A percentile compares a stretch with the other conserved stretches of the same genome.
phyloP scores from a whole-genome alignment of 2,329 filamentous ascomycete species.

The Nannizzia gypsea region DNA sequence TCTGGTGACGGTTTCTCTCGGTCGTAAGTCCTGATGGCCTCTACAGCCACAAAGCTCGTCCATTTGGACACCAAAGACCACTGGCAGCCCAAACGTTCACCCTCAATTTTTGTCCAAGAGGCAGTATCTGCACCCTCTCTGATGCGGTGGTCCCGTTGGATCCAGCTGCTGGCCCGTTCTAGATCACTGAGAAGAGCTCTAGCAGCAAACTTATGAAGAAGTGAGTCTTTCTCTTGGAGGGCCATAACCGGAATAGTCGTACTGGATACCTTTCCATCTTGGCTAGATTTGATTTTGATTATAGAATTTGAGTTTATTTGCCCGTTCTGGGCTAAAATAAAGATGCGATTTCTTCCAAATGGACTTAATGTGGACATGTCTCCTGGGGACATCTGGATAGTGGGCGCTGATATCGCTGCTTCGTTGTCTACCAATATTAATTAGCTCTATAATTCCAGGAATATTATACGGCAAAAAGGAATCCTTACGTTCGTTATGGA shows the following conservation, averaged over 20 bases:
- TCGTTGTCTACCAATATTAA: not conserved
- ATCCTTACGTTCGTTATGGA: not conserved
- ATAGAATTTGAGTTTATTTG: not conserved
- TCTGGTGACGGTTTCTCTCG: not conserved
- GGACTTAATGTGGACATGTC: not conserved
- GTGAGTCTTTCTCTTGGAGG: not conserved
- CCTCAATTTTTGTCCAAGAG: not conserved
- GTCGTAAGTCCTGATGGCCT: not conserved
- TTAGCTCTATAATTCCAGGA: not conserved
- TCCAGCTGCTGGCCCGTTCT: not conserved
- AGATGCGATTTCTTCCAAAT: not conserved
- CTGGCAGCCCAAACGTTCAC: not conserved
- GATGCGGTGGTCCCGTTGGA: not conserved
- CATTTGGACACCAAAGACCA: not conserved
- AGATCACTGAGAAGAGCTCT: not conserved
- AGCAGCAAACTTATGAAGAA: not conserved
- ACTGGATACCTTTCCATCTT: not conserved
- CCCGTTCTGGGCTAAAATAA: not conserved
- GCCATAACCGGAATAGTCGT: not conserved
- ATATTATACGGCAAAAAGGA: not conserved
- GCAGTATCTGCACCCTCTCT: not conserved
- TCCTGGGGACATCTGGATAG: not conserved
- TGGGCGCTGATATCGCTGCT: not conserved
- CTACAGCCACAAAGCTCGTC: not conserved
- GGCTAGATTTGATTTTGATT: not conserved